Evolutionary conservation across 139 green algal genomes (phyloP), one percentile per base, ranked within the genome.

Genomic region (Chlamydomonas urium): DNA sequence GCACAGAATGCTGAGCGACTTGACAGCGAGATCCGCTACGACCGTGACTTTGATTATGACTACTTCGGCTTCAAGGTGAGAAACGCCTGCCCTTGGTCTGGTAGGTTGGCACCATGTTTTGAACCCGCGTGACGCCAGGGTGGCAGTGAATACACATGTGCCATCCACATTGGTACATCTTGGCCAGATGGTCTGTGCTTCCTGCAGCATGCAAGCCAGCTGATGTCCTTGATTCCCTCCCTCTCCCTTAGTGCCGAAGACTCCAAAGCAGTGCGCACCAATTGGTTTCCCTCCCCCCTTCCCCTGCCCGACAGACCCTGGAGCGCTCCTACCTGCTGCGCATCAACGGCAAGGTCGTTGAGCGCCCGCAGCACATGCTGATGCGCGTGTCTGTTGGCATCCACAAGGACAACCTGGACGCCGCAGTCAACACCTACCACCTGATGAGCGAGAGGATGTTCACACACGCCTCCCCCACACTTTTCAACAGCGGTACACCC

Each of bases 331-430:
- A 99, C 85, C 85, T 99, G 67, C 90, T 99, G 59, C 84, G 91
- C 28, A 85, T 98, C n/a, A 93, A 97, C 76, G 92, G 91, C 69
- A 85, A 89, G 62, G 89, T 99, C n/a, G 85, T 99, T 38, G 95
- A 99, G 86, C 85, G 95, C 31, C 95, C 95, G 17, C 95, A 99
- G 90, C 95, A 99, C 83, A 98, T 99, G 94, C 89, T 99, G n/a
- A 99, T 99, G 95, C 87, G 95, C 35, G 95, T 99, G 38, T 72
- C 94, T 0, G 80, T 98, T 14, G 94, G 94, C 63, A 98, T 98
- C 62, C 94, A 98, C 86, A 92, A 94, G 86, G 36, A 56, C 38
- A 35, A 71, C 63, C 17, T 71, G 3, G 37, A 71, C 17, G 21
- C n/a, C 8, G 63, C 34, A 17, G 31, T 71, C 63, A 57, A 87